Evolutionary conservation across 1,139 yeast genomes (phyloP).

Genomic region (Entelexis sorbosivorans): DNA sequence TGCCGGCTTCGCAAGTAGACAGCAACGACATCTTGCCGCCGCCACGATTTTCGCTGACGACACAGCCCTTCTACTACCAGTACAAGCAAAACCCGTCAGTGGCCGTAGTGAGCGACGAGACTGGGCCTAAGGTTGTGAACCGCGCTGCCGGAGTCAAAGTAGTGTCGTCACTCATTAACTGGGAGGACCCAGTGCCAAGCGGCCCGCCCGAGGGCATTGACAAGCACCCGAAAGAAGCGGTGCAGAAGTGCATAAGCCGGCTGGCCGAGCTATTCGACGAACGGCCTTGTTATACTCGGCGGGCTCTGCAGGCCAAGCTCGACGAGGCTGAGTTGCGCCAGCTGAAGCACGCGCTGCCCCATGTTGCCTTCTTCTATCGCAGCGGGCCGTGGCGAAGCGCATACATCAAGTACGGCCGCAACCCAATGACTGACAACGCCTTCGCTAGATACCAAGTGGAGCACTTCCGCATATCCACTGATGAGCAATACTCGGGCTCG

Average conservation of each 20-base stretch:
- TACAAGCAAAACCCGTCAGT: constrained; percentile 49
- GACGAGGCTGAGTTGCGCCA: constrained; percentile 39
- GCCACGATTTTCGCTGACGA: constrained; percentile 64
- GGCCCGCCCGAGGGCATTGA: constrained; percentile 37
- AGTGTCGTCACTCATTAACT: constrained; percentile 33
- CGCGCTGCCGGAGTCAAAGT: constrained; percentile 29
- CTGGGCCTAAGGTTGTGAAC: constrained; percentile 30
- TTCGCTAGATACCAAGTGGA: constrained; percentile 73
- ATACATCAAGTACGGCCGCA: constrained; percentile 67
- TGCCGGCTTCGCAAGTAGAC: constrained; percentile 21
- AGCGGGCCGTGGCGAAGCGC: constrained; percentile 96
- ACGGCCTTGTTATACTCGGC: constrained; percentile 80
- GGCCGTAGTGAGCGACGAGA: constrained; percentile 44
- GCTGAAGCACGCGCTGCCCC: constrained; percentile 68
- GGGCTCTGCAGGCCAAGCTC: constrained; percentile 49
- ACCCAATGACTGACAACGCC: constrained; percentile 50
- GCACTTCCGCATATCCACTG: constrained; percentile 51
- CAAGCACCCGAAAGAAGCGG: constrained; percentile 28
- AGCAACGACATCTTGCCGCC: constrained; percentile 76
- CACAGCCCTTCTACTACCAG: constrained; percentile 66
- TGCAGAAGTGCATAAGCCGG: constrained; percentile 42
- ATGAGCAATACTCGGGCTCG: constrained; percentile 8
- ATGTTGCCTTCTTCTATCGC: constrained; percentile 65
- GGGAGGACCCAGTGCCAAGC: constrained; percentile 40
- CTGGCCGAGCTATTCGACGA: constrained; percentile 46